Conservation (phyloP, 1,139 yeast species). For the Taphrina wiesneri region DNA sequence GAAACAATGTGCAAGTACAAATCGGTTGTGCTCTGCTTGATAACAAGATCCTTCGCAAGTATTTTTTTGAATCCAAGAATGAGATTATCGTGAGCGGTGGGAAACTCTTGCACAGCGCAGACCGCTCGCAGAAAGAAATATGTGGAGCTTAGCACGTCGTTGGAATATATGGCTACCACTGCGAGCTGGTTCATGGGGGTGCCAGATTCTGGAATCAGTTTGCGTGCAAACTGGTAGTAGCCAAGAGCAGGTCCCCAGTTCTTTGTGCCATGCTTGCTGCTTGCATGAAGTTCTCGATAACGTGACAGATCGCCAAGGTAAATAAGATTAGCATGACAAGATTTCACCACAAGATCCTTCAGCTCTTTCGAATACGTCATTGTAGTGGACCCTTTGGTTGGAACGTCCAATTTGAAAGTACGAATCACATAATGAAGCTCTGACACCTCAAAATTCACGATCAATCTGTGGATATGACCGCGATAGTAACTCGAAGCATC, state of each 20-base stretch:
- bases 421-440: constrained; percentile 36
- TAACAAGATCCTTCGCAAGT: constrained; percentile 4
- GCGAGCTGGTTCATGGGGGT: constrained; percentile 41
- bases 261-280: constrained; percentile 33
- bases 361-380: background rate
- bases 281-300: constrained; percentile 38
- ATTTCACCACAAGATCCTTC: constrained; percentile 30
- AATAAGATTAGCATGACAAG: constrained; percentile 37
- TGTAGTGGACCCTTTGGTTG: background rate
- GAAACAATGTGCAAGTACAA: constrained; percentile 1
- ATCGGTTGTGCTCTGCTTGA: background rate
- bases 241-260: constrained; percentile 39
- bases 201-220: constrained; percentile 38
- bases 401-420: constrained; percentile 32
- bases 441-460: constrained; percentile 30
- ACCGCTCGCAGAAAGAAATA: constrained; percentile 40
- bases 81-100: constrained; percentile 39
- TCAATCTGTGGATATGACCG: constrained; percentile 35
- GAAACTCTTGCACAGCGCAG: constrained; percentile 38
- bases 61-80: constrained; percentile 38
- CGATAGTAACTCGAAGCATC: constrained; percentile 37
- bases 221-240: constrained; percentile 39
- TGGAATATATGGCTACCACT: constrained; percentile 37
- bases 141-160: constrained; percentile 37
- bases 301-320: constrained; percentile 41